Conservation (phyloP, 192 early-diverging fungal genomes). For the Entrophospora sp. region DNA sequence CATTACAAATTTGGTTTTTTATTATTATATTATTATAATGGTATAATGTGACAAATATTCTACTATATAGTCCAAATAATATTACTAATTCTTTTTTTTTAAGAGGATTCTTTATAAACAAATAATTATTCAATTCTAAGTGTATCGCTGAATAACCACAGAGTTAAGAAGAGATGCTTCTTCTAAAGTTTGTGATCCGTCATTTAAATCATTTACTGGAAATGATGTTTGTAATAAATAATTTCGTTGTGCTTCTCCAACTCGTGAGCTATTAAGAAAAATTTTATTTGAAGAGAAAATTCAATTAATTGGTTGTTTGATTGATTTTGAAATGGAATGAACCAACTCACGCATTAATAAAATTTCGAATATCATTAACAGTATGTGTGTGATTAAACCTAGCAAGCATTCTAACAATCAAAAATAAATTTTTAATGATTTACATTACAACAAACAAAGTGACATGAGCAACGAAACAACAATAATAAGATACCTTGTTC, state of each 20-base stretch:
- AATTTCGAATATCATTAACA: conserved; percentile 72
- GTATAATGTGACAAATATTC: too few species aligned
- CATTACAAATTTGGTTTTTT: too few species aligned
- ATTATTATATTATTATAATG: too few species aligned
- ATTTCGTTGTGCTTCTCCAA: conserved; percentile 47
- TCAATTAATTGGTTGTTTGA: neutral
- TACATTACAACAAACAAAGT: conserved; percentile 18
- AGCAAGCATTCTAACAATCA: conserved; percentile 55
- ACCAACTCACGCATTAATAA: conserved; percentile 54
- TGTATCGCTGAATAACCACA: conserved; percentile 66
- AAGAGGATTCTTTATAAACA: too few species aligned
- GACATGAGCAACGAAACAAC: neutral
- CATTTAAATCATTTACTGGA: conserved; percentile 71
- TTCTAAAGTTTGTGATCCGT: conserved; percentile 61
- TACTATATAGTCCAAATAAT: too few species aligned
- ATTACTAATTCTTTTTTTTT: too few species aligned
- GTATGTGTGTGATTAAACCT: conserved; percentile 88
- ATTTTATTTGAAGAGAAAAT: too few species aligned
- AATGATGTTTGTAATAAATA: conserved; percentile 81
- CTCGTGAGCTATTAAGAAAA: conserved; percentile 37
- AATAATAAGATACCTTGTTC: conserved; percentile 45
- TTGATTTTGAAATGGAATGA: neutral
- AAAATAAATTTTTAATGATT: neutral
- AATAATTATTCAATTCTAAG: too few species aligned
- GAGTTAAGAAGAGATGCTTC: conserved; percentile 83